Evolutionary conservation across 805 yeast species (phyloP).

Genomic region (Candida takata): DNA sequence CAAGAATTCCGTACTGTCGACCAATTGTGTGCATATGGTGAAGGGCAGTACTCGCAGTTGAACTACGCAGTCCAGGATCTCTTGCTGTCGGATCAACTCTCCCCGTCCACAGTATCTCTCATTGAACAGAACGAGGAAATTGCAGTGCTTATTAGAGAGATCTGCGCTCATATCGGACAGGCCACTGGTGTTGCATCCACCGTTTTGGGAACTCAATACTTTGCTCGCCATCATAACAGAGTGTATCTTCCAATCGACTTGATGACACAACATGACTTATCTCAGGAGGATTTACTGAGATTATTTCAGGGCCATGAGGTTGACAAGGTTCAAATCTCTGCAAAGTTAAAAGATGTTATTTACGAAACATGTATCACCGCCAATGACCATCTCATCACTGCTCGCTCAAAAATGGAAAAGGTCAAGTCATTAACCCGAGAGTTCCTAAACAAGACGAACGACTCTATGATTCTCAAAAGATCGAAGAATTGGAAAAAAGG

Average conservation of each 20-base stretch:
- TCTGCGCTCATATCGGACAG: conserved; percentile 78
- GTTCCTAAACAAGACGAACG: conserved; percentile 22
- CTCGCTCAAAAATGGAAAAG: conserved; percentile 45
- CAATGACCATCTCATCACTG: conserved; percentile 72
- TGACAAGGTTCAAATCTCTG: conserved; percentile 23
- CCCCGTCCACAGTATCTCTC: conserved; percentile 47
- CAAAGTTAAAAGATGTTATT: conserved; percentile 46
- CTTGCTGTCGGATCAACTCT: conserved; percentile 46
- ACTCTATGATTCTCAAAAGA: conserved; percentile 22
- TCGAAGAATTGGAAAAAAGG: conserved; percentile 35
- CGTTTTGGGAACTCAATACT: conserved; percentile 53
- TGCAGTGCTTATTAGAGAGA: conserved; percentile 44
- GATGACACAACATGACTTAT: conserved; percentile 43
- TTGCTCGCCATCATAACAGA: conserved; percentile 34
- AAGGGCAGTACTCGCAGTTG: conserved; percentile 69
- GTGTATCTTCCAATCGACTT: conserved; percentile 58
- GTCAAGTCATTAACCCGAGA: conserved; percentile 33
- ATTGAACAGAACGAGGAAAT: conserved; percentile 39
- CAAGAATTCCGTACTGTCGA: conserved; percentile 42
- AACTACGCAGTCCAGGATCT: conserved; percentile 60
- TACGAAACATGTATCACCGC: conserved; percentile 69
- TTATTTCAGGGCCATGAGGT: conserved; percentile 27
- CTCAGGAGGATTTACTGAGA: conserved; percentile 59
- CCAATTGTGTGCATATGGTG: conserved; percentile 68
- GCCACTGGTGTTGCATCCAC: conserved; percentile 64